Evolutionary conservation across 257 asterid genomes (phyloP).

Genomic region (Echites panduratus): DNA sequence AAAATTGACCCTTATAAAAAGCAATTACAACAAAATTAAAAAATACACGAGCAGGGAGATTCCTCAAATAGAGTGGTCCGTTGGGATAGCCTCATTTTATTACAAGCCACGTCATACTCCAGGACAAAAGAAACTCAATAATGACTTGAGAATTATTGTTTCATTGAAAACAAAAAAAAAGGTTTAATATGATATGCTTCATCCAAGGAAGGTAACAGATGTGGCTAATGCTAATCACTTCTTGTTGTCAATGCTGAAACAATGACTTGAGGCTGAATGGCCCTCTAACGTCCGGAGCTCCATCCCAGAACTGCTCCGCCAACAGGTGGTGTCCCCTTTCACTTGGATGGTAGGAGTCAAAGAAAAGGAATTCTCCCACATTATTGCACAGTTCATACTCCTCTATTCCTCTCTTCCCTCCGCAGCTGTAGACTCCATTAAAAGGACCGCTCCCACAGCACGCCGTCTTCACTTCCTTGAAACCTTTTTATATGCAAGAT

Average conservation of each 20-base stretch:
- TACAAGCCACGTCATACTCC: too few relatives aligned
- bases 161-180: too few relatives aligned
- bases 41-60: too few relatives aligned
- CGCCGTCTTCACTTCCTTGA: conserved; percentile 41
- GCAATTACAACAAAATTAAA: too few relatives aligned
- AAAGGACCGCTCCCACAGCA: conserved; percentile 58
- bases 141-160: too few relatives aligned
- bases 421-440: conserved; percentile 46
- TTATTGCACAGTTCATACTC: conserved; percentile 38
- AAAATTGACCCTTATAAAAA: too few relatives aligned
- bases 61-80: too few relatives aligned
- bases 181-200: background rate
- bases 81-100: too few relatives aligned
- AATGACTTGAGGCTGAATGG: conserved; percentile 32
- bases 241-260: conserved; percentile 7
- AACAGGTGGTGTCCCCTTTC: conserved; percentile 37
- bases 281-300: conserved; percentile 13
- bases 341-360: conserved; percentile 55
- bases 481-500: conserved; percentile 27
- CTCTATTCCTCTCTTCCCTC: conserved; percentile 44
- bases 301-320: conserved; percentile 43
- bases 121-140: too few relatives aligned
- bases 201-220: background rate
- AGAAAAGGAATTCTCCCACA: conserved; percentile 35
- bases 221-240: too few relatives aligned